Conservation (phyloP, 805 yeast species). For the Schizosaccharomyces cryophilus region DNA sequence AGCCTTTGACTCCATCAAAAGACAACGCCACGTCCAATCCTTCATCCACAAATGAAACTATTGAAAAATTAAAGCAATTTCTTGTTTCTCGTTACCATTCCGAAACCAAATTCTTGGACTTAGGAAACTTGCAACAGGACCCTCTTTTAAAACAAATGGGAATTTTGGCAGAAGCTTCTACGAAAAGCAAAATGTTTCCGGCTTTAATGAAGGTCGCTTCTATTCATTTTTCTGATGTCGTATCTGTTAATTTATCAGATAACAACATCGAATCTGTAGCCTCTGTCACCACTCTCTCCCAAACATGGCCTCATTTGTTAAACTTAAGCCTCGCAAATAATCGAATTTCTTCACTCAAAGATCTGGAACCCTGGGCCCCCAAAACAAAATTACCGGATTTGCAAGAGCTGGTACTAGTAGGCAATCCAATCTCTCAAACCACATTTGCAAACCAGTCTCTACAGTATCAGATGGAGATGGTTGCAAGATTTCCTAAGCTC, state of each 20-base stretch:
- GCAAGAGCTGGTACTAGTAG: slow-evolving; percentile 51
- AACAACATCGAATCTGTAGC: slow-evolving; percentile 41
- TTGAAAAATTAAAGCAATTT: slow-evolving; percentile 36
- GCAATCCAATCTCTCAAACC: slow-evolving; percentile 42
- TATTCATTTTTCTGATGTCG: slow-evolving; percentile 21
- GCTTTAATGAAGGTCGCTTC: slow-evolving; percentile 68
- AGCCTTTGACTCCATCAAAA: background rate
- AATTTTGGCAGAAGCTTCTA: slow-evolving; percentile 24
- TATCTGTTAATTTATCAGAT: slow-evolving; percentile 27
- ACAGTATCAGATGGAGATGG: slow-evolving; percentile 32
- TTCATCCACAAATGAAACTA: slow-evolving; percentile 19
- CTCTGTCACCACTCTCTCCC: slow-evolving; percentile 37
- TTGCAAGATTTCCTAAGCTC: slow-evolving; percentile 56
- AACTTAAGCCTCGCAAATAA: slow-evolving; percentile 68
- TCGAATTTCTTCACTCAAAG: slow-evolving; percentile 29
- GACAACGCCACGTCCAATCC: background rate
- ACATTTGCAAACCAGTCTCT: slow-evolving; percentile 14
- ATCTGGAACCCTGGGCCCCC: slow-evolving; percentile 37
- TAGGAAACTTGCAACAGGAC: slow-evolving; percentile 41
- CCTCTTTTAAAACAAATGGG: slow-evolving; percentile 35
- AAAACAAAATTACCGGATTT: slow-evolving; percentile 46
- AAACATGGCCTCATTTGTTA: slow-evolving; percentile 46
- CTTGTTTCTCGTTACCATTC: slow-evolving; percentile 44
- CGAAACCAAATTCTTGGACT: slow-evolving; percentile 38
- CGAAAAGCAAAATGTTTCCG: slow-evolving; percentile 57